Conservation (phyloP, 345 rosid genomes). For the Passiflora organensis region DNA sequence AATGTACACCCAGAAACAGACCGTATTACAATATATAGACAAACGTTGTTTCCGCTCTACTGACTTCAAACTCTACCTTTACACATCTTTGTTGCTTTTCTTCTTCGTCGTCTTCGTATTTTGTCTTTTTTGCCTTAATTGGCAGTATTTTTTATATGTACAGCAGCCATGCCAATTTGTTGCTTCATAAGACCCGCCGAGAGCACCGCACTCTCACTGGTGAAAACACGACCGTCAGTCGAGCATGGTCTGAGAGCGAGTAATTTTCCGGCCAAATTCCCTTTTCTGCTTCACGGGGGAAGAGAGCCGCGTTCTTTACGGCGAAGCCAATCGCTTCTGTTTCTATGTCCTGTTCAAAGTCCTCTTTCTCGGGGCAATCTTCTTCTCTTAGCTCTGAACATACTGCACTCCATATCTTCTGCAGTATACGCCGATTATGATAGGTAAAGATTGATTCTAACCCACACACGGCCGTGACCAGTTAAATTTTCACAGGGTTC, state of each 20-base stretch:
- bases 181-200: background rate
- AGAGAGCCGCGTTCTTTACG: constrained; percentile 66
- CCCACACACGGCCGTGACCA: no score
- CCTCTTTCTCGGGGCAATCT: background rate
- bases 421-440: no score
- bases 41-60: no score
- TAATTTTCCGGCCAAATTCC: constrained; percentile 75
- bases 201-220: constrained; percentile 61
- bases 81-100: background rate
- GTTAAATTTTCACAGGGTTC: no score
- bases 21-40: no score
- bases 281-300: constrained; percentile 72
- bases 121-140: no score
- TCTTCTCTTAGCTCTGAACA: constrained; percentile 14
- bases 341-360: background rate
- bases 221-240: constrained; percentile 70
- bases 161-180: no score
- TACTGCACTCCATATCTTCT: constrained; percentile 20
- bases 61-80: no score
- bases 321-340: constrained; percentile 48
- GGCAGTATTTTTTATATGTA: no score
- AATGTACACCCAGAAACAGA: no score
- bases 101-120: no score
- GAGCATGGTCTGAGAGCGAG: constrained; percentile 74
- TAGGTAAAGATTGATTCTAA: no score